Evolutionary conservation across 768 basidiomycete species (phyloP), one percentile per base, ranked within the genome.

Genomic region (Amanita pseudoporphyria): DNA sequence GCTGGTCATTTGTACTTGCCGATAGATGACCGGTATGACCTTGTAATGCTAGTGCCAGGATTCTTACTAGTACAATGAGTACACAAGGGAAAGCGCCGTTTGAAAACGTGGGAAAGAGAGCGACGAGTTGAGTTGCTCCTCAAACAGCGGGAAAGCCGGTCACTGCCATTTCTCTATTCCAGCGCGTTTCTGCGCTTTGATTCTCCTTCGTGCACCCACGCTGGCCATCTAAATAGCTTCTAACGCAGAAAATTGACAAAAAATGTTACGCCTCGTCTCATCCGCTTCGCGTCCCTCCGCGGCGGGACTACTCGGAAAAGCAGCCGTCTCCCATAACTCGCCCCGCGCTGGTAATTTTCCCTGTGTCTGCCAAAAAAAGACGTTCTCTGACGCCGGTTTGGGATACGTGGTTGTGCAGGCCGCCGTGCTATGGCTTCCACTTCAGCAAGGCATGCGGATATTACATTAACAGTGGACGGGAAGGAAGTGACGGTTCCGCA

Each of bases 401-500:
- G 16, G 22, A 33, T 36, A 3, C n/a, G 31, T n/a, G 22, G 38
- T 18, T 16, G 2, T 32, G 9, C 45, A 85, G 85, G 72, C 59
- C 74, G 73, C 53, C 72, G 83, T 53, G 70, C 73, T 30, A 75
- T 89, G 62, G 69, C 82, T 9, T 83, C 87, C 33, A 77, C 83
- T 1, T 75, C 84, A 14, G 64, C 73, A 51, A 73, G 78, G 51
- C 76, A 74, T 58, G 85, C 84, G 39, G 87, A 91, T 56, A 84
- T 97, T 57, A 95, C 92, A 28, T 70, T 98, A 26, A 95, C 93
- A 1, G 84, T 98, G 36, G 94, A 99, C 66, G 95, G 95, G 55
- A 96, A 94, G 68, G 87, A 93, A 70, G 93, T 99, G 18, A 93
- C 91, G 2, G 93, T 99, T 32, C 92, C 92, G 22, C 92, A 95